A percentile compares a stretch with the other conserved stretches of the same genome.
phyloP scores from a whole-genome alignment of 2,329 filamentous ascomycete species.

The Elsinoe perseae region DNA sequence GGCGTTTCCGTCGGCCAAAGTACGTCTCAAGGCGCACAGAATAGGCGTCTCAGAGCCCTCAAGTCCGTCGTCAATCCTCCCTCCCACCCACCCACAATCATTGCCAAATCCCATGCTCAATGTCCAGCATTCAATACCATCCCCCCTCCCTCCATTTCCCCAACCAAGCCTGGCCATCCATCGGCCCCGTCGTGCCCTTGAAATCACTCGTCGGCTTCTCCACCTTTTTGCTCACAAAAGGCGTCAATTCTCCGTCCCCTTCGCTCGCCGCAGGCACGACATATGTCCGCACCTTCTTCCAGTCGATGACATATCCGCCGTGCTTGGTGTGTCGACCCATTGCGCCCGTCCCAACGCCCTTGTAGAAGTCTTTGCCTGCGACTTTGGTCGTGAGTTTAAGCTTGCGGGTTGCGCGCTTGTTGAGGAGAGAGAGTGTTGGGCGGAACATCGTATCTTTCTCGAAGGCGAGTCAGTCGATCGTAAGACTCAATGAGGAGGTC shows the following conservation, averaged over 20 bases:
- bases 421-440: slow-evolving; percentile 3
- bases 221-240: slow-evolving; percentile 63
- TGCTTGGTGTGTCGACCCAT: slow-evolving; percentile 79
- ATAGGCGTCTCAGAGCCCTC: no score
- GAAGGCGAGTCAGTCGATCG: slow-evolving; percentile 40
- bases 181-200: background rate
- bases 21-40: no score
- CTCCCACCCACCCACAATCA: no score
- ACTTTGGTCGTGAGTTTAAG: slow-evolving; percentile 84
- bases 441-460: slow-evolving; percentile 37
- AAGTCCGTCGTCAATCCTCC: no score
- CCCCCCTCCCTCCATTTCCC: slow-evolving; percentile 6
- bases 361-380: slow-evolving; percentile 91
- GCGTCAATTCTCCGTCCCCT: slow-evolving; percentile 63
- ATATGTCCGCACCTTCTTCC: slow-evolving; percentile 82
- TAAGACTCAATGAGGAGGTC: slow-evolving; percentile 51
- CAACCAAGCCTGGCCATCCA: slow-evolving; percentile 10
- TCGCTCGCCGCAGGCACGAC: slow-evolving; percentile 59
- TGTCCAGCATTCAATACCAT: slow-evolving; percentile 5
- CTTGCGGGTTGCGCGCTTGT: slow-evolving; percentile 57
- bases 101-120: no score
- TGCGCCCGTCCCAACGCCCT: slow-evolving; percentile 81
- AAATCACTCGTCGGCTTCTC: slow-evolving; percentile 33
- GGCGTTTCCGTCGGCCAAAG: no score
- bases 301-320: slow-evolving; percentile 80